Evolutionary conservation across 2,329 filamentous ascomycete genomes (phyloP).

Genomic region (Colletotrichum noveboracense): DNA sequence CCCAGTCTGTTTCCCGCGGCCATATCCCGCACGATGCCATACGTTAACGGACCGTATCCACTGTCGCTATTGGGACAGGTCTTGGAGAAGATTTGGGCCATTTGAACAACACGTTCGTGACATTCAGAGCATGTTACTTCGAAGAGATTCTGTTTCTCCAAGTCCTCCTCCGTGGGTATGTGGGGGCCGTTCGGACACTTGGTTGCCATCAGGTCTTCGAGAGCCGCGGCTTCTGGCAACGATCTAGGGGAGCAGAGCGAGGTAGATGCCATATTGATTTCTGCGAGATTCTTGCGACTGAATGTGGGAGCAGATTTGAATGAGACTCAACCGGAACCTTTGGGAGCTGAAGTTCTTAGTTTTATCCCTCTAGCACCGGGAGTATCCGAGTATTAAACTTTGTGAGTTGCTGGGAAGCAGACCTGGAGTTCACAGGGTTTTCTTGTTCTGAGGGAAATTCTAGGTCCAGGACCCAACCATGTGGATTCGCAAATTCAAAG

Average conservation of each 20-base stretch:
- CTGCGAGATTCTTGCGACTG: neutral
- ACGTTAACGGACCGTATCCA: neutral
- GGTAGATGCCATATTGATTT: neutral
- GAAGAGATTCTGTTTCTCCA: neutral
- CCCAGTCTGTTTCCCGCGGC: neutral
- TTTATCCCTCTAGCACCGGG: no score
- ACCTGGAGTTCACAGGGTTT: neutral
- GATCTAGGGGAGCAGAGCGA: neutral
- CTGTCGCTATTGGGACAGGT: neutral
- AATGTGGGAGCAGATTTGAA: neutral
- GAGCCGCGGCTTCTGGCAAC: neutral
- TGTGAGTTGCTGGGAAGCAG: fast-evolving
- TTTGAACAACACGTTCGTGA: neutral
- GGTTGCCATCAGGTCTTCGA: neutral
- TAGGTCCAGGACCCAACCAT: neutral
- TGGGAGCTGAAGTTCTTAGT: fast-evolving
- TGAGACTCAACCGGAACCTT: neutral
- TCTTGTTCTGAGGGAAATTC: neutral
- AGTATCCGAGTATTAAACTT: no score
- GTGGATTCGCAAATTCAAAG: neutral
- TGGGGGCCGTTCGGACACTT: neutral
- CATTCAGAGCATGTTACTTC: neutral
- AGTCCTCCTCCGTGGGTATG: neutral
- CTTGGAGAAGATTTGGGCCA: neutral
- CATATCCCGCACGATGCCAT: neutral